Percentiles rank a stretch among this genome's conserved stretches.
Evolutionary conservation across 2,329 filamentous ascomycete species (phyloP).

Genomic region (Dactylellina sp.): DNA sequence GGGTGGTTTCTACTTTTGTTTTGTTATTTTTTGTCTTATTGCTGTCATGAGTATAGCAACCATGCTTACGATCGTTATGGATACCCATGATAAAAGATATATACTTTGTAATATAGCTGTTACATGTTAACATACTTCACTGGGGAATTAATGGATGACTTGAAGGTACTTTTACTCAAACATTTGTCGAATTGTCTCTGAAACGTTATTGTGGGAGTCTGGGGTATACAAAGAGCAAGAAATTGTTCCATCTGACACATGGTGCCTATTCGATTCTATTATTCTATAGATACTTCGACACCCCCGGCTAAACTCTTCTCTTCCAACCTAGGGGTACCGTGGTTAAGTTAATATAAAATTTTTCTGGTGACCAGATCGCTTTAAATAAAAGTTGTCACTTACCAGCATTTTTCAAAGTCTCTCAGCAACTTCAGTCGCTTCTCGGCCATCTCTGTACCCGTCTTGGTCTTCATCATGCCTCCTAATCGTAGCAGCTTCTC

Average conservation of each 20-base stretch:
- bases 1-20: conserved; percentile 13
- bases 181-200: background rate
- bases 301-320: conserved; percentile 51
- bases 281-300: conserved; percentile 28
- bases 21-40: conserved; percentile 20
- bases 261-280: background rate
- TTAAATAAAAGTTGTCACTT: conserved; percentile 2
- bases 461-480: conserved; percentile 71
- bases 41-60: conserved; percentile 15
- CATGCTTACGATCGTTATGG: conserved; percentile 48
- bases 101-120: conserved; percentile 33
- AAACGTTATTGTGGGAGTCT: background rate
- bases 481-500: conserved; percentile 78
- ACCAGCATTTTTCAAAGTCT: conserved; percentile 69
- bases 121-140: conserved; percentile 11
- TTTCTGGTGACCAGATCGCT: too few species aligned
- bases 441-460: conserved; percentile 67
- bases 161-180: background rate
- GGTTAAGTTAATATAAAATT: background rate
- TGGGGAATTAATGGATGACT: background rate
- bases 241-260: too few species aligned
- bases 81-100: conserved; percentile 43
- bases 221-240: too few species aligned
- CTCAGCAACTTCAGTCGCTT: conserved; percentile 67
- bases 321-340: conserved; percentile 30